A percentile compares a stretch with the other conserved stretches of the same genome.
Evolutionary conservation across 83 land plant genomes (phyloP).

Genomic region (Larix sibirica): DNA sequence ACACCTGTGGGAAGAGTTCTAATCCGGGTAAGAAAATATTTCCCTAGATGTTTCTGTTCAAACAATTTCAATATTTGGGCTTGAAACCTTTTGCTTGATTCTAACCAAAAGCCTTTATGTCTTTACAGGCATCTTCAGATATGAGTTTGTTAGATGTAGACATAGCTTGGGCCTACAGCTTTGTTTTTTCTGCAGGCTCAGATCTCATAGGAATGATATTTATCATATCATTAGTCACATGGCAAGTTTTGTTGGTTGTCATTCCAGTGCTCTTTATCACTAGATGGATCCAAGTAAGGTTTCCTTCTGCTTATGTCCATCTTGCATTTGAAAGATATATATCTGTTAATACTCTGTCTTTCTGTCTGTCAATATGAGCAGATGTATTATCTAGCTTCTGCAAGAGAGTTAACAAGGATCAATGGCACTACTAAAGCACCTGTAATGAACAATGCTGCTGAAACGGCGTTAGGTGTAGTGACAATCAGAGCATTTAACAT

Average conservation of each 20-base stretch:
- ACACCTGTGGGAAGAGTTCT: constrained; percentile 52
- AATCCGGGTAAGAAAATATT: constrained; percentile 3
- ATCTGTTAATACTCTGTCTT: neutral
- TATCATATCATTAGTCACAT: constrained; percentile 59
- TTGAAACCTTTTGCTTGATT: neutral
- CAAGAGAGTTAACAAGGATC: constrained; percentile 79
- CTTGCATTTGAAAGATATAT: neutral
- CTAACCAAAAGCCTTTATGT: neutral
- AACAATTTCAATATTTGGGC: neutral
- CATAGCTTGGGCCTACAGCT: constrained; percentile 40
- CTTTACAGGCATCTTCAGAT: constrained; percentile 68
- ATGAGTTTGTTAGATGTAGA: constrained; percentile 61
- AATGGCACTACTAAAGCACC: constrained; percentile 95
- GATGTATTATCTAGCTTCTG: constrained; percentile 69
- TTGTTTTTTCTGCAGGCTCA: constrained; percentile 24
- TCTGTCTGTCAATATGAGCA: neutral
- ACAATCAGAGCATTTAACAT: constrained; percentile 77
- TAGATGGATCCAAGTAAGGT: constrained; percentile 37
- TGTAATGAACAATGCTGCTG: constrained; percentile 71
- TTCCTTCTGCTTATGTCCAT: neutral
- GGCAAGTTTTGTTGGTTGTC: constrained; percentile 64
- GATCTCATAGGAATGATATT: constrained; percentile 37
- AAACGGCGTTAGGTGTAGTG: constrained; percentile 71
- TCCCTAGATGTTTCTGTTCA: neutral
- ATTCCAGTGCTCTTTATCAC: constrained; percentile 34